Percentiles rank a stretch among this genome's conserved stretches.
Conservation (phyloP, 768 basidiomycete genomes). For the Amyloporia xantha region DNA sequence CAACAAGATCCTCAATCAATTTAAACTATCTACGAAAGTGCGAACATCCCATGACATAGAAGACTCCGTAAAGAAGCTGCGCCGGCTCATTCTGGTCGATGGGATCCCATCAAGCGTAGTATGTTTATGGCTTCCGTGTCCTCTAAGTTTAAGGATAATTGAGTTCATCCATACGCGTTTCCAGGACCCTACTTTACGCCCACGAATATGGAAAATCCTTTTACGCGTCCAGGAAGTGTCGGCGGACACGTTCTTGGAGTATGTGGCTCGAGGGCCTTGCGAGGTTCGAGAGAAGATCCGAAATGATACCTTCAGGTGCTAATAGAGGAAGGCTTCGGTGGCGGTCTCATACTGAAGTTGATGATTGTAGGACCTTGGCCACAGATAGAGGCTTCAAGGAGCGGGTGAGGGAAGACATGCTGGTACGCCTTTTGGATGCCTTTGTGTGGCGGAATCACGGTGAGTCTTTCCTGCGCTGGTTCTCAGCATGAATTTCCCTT, state of each 20-base stretch:
- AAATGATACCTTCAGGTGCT: constrained; percentile 94
- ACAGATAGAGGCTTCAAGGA: constrained; percentile 98
- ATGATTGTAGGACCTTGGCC: constrained; percentile 79
- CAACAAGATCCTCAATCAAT: constrained; percentile 71
- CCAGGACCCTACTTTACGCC: constrained; percentile 79
- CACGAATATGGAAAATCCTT: constrained; percentile 92
- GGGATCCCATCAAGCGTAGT: constrained; percentile 79
- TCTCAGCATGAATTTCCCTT: background rate
- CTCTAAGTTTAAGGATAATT: background rate
- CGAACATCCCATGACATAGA: constrained; percentile 61
- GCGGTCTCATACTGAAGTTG: too few species aligned
- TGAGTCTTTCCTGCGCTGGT: constrained; percentile 28
- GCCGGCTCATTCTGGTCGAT: constrained; percentile 84
- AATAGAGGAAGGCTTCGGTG: too few species aligned
- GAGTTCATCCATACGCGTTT: background rate
- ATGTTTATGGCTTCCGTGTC: constrained; percentile 26
- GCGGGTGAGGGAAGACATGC: constrained; percentile 93
- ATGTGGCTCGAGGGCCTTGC: constrained; percentile 80
- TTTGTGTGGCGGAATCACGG: constrained; percentile 96
- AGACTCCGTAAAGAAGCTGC: constrained; percentile 79
- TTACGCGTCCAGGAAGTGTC: constrained; percentile 74
- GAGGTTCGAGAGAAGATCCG: constrained; percentile 88
- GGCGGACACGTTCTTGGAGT: constrained; percentile 67
- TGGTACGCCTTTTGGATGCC: constrained; percentile 92
- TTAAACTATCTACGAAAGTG: constrained; percentile 58